Conservation (phyloP, 2,329 filamentous ascomycete genomes). For the Hypomyces rosellus region DNA sequence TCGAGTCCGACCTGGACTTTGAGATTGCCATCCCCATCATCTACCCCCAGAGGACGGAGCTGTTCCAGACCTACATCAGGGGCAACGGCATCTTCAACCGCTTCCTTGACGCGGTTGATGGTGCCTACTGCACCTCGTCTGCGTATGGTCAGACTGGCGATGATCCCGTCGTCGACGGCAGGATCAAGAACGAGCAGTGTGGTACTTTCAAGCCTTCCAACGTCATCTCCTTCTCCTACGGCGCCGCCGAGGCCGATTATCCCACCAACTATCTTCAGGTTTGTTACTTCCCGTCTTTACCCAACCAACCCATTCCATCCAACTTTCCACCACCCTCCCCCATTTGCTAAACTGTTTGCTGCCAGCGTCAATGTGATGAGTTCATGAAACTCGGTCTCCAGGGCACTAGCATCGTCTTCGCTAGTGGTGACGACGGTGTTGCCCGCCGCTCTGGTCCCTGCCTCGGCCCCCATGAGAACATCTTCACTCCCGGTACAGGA, state of each 20-base stretch:
- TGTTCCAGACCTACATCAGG: constrained; percentile 38
- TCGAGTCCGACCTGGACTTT: constrained; percentile 50
- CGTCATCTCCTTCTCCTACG: constrained; percentile 50
- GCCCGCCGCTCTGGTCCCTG: constrained; percentile 13
- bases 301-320: too few relatives aligned
- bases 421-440: constrained; percentile 20
- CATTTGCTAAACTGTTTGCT: not conserved
- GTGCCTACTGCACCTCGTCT: constrained; percentile 31
- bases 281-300: not conserved
- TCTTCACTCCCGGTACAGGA: constrained; percentile 43
- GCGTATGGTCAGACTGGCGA: constrained; percentile 31
- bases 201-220: constrained; percentile 40
- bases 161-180: constrained; percentile 32
- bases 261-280: constrained; percentile 38
- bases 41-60: constrained; percentile 43
- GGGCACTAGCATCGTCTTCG: constrained; percentile 43
- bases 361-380: constrained; percentile 45
- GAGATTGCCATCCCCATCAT: constrained; percentile 47
- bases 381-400: constrained; percentile 52
- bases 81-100: constrained; percentile 35
- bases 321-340: too few relatives aligned
- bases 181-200: constrained; percentile 37
- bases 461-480: constrained; percentile 25
- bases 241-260: constrained; percentile 45
- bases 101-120: constrained; percentile 41